Conservation (phyloP, 2,329 filamentous ascomycete genomes). For the Fusarium sp. region DNA sequence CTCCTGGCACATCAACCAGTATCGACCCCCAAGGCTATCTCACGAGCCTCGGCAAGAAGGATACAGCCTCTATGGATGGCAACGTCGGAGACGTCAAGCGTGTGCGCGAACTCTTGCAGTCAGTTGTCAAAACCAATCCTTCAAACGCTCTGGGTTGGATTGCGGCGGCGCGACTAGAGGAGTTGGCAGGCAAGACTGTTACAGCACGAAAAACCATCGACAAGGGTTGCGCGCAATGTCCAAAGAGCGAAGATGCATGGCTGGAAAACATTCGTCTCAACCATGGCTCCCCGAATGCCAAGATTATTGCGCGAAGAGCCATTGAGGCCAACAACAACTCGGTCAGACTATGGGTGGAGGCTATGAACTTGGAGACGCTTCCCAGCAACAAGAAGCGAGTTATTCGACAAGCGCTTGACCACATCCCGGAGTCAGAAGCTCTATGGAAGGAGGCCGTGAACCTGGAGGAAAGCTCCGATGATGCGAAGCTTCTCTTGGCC, state of each 20-base stretch:
- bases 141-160: constrained; percentile 97
- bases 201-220: constrained; percentile 89
- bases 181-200: constrained; percentile 90
- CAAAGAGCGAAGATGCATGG: constrained; percentile 95
- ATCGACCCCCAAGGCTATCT: constrained; percentile 97
- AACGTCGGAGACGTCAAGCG: constrained; percentile 96
- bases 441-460: constrained; percentile 99
- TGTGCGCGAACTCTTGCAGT: constrained; percentile 91
- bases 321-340: constrained; percentile 92
- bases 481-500: constrained; percentile 87
- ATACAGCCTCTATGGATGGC: constrained; percentile 80
- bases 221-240: constrained; percentile 88
- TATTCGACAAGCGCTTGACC: constrained; percentile 87
- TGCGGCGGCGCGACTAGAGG: constrained; percentile 90
- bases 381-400: constrained; percentile 90
- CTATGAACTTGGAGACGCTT: constrained; percentile 90
- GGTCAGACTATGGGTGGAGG: constrained; percentile 92
- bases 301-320: constrained; percentile 92
- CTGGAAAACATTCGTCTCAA: constrained; percentile 95
- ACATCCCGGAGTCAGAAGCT: constrained; percentile 92
- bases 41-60: constrained; percentile 86
- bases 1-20: constrained; percentile 83
- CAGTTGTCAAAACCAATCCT: constrained; percentile 96
- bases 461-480: constrained; percentile 87
- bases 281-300: constrained; percentile 85